These are phyloP conservation scores for Acacia acuminata DNA, from an alignment of 306 rosid genomes.

Conservation along the genomic window DNA sequence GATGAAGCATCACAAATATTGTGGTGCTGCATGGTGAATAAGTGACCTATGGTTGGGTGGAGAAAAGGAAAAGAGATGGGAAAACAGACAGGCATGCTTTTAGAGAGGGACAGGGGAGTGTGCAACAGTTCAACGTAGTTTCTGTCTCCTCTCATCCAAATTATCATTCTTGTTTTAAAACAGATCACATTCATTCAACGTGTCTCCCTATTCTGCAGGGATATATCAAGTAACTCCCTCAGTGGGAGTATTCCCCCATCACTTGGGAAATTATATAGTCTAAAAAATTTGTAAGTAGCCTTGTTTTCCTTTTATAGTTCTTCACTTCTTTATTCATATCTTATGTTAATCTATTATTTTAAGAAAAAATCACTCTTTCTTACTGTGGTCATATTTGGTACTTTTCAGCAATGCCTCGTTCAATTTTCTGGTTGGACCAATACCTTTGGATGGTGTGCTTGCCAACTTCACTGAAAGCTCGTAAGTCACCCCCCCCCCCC, in stretches of 20 bases:
- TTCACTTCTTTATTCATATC: slow-evolving; percentile 15
- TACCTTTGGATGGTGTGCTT: slow-evolving; percentile 85
- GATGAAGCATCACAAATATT: slow-evolving; percentile 12
- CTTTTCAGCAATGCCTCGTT: slow-evolving; percentile 73
- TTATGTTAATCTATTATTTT: slow-evolving; percentile 6
- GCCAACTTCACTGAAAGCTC: slow-evolving; percentile 71
- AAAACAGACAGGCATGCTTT: neutral
- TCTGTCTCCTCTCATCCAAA: neutral
- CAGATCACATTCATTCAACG: slow-evolving; percentile 30
- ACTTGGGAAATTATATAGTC: slow-evolving; percentile 77
- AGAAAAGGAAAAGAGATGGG: neutral
- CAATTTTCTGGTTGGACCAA: slow-evolving; percentile 88
- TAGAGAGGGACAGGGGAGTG: neutral
- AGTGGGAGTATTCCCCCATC: slow-evolving; percentile 76
- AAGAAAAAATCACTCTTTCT: neutral
- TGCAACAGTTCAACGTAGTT: slow-evolving; percentile 19
- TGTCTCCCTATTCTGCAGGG: slow-evolving; percentile 58
- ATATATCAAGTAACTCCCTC: slow-evolving; percentile 89
- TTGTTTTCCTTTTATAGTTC: slow-evolving; percentile 22
- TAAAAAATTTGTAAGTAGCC: slow-evolving; percentile 61
- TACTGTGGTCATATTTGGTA: slow-evolving; percentile 24
- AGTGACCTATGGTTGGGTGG: slow-evolving; percentile 4
- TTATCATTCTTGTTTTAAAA: slow-evolving; percentile 22
- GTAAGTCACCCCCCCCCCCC: slow-evolving; percentile 52
- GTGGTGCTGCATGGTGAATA: slow-evolving; percentile 19